A percentile compares a stretch with the other conserved stretches of the same genome.
Evolutionary conservation across 441 rosid species (phyloP).

Genomic region (Syzygium malaccense): DNA sequence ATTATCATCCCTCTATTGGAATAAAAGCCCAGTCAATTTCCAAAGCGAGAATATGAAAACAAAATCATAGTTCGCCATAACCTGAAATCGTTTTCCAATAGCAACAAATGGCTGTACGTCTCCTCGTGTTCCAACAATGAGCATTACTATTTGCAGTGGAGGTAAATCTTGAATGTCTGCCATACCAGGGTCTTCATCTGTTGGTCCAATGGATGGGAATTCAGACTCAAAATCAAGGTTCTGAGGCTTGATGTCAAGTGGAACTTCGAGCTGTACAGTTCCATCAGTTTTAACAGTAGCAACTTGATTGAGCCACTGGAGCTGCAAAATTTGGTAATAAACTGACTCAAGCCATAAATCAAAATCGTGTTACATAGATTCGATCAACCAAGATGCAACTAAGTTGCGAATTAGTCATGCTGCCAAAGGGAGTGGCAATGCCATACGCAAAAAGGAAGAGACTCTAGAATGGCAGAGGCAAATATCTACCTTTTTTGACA

Average conservation of each 20-base stretch:
- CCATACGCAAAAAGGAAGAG: not conserved
- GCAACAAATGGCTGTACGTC: slow-evolving; percentile 54
- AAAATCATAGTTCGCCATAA: slow-evolving; percentile 3
- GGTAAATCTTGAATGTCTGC: slow-evolving; percentile 18
- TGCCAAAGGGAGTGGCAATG: not conserved
- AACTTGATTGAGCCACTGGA: slow-evolving; percentile 31
- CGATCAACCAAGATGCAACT: not conserved
- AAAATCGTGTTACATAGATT: not conserved
- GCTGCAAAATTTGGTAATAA: slow-evolving; percentile 17
- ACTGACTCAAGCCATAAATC: not conserved
- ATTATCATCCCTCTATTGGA: not conserved
- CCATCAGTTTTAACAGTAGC: slow-evolving; percentile 48
- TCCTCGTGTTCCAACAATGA: slow-evolving; percentile 56
- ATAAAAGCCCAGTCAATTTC: not conserved
- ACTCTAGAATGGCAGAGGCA: not conserved
- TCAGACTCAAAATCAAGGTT: slow-evolving; percentile 15
- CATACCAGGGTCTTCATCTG: slow-evolving; percentile 10
- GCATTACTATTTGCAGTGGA: slow-evolving; percentile 43
- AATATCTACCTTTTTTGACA: slow-evolving; percentile 34
- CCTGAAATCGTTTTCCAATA: slow-evolving; percentile 48
- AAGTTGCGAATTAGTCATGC: not conserved
- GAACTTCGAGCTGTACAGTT: slow-evolving; percentile 43
- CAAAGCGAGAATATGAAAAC: not conserved
- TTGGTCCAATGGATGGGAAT: slow-evolving; percentile 9
- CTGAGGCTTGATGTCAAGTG: slow-evolving; percentile 25